These are phyloP conservation scores for Hymenoscyphus repandus DNA, from an alignment of 2,329 filamentous ascomycete species.

Conservation along the genomic window DNA sequence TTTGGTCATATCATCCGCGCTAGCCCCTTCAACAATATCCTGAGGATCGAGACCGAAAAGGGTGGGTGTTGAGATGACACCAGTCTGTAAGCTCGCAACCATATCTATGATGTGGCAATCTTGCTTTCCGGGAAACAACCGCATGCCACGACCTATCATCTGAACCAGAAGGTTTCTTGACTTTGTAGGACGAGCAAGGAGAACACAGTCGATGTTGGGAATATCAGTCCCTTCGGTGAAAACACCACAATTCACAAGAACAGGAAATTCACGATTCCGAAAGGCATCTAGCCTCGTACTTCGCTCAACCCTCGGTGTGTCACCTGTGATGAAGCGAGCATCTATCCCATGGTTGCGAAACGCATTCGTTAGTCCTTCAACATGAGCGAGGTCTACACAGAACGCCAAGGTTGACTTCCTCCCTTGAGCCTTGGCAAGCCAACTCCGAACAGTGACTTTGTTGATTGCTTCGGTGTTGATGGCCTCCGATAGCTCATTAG, in stretches of 20 bases:
- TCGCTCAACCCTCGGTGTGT: constrained; percentile 66
- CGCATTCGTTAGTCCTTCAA: constrained; percentile 64
- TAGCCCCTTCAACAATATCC: constrained; percentile 66
- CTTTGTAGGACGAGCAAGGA: constrained; percentile 81
- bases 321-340: constrained; percentile 79
- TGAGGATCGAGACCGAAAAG: constrained; percentile 86
- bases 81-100: constrained; percentile 77
- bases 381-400: constrained; percentile 85
- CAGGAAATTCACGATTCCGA: constrained; percentile 69
- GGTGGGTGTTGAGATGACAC: constrained; percentile 85
- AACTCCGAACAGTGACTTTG: constrained; percentile 77
- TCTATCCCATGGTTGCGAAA: constrained; percentile 78
- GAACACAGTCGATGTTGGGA: constrained; percentile 89
- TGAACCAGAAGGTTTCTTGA: constrained; percentile 93
- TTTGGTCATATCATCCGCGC: constrained; percentile 54
- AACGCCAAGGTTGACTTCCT: constrained; percentile 88
- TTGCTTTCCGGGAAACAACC: constrained; percentile 71
- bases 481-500: constrained; percentile 68
- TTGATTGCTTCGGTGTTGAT: constrained; percentile 83
- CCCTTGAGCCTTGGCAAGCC: constrained; percentile 68
- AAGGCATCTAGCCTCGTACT: constrained; percentile 71
- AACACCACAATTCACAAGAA: constrained; percentile 90
- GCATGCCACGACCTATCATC: constrained; percentile 95
- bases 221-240: constrained; percentile 98
- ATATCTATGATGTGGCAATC: constrained; percentile 96